These are phyloP conservation scores for Plasmodium falciparum DNA, from an alignment of 169 alveolate genomes.

Conservation along the genomic window DNA sequence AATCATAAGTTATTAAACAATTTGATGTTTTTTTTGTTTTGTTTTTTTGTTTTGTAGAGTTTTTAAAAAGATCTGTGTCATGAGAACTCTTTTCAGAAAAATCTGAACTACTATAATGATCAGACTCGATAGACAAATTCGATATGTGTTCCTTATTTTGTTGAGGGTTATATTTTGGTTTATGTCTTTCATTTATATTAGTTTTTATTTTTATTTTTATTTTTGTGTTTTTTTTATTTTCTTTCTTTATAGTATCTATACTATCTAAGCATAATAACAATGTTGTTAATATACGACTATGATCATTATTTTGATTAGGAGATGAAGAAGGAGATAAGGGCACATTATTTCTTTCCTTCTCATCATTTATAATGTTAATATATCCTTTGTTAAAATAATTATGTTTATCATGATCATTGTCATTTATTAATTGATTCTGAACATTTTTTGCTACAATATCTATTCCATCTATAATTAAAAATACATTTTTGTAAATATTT, in stretches of 20 bases:
- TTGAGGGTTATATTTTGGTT: background rate
- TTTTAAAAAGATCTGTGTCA: background rate
- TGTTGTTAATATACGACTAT: constrained; percentile 38
- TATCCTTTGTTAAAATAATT: no score
- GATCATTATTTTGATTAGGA: background rate
- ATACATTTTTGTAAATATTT: background rate
- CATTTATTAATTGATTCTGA: background rate
- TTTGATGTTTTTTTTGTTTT: constrained; percentile 12
- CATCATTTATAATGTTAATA: background rate
- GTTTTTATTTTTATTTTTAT: background rate
- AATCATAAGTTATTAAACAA: constrained; percentile 25
- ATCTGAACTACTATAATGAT: background rate
- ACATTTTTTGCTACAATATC: constrained; percentile 34
- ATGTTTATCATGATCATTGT: background rate
- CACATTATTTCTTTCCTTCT: background rate
- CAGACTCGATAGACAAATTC: background rate
- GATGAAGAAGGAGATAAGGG: no score
- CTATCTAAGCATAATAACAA: constrained; percentile 57
- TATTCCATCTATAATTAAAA: constrained; percentile 58
- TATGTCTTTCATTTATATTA: background rate
- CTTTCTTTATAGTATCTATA: constrained; percentile 30
- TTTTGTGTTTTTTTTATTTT: background rate
- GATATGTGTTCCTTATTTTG: background rate
- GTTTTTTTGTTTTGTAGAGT: background rate
- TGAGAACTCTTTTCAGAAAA: background rate